Evolutionary conservation across 495 filamentous ascomycete species (phyloP).

Genomic region (Daldinia decipiens): DNA sequence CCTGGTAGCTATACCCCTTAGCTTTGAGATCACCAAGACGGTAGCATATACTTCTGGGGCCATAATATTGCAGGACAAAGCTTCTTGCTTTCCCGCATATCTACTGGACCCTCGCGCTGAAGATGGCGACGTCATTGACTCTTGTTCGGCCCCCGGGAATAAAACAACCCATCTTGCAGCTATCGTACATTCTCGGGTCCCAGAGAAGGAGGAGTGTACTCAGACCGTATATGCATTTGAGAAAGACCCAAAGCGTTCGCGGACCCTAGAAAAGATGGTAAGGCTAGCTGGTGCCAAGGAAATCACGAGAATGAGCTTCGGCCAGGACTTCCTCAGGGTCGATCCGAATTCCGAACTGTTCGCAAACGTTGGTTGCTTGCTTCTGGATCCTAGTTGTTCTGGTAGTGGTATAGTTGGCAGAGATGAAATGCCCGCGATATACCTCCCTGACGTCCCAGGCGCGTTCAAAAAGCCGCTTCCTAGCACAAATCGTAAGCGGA

Average conservation of each 20-base stretch:
- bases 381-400: conserved; percentile 93
- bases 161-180: conserved; percentile 95
- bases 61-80: conserved; percentile 95
- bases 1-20: conserved; percentile 79
- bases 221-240: conserved; percentile 74
- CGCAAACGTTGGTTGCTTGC: conserved; percentile 72
- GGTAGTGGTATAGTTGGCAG: conserved; percentile 93
- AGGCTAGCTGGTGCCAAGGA: conserved; percentile 72
- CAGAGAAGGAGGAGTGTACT: conserved; percentile 39
- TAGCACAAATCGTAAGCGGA: conserved; percentile 52
- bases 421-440: conserved; percentile 74
- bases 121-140: conserved; percentile 82
- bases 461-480: conserved; percentile 28
- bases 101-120: conserved; percentile 70
- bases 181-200: conserved; percentile 59
- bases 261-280: conserved; percentile 85
- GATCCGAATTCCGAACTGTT: conserved; percentile 65
- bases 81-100: conserved; percentile 93
- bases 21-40: conserved; percentile 71
- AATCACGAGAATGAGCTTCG: conserved; percentile 71
- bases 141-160: conserved; percentile 93
- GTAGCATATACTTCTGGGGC: conserved; percentile 77
- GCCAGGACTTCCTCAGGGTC: conserved; percentile 81
- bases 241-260: conserved; percentile 70
- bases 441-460: conserved; percentile 61